A percentile compares a stretch with the other conserved stretches of the same genome.
phyloP scores from a whole-genome alignment of 768 basidiomycete species.

The Trichaptum fuscoviolaceum region DNA sequence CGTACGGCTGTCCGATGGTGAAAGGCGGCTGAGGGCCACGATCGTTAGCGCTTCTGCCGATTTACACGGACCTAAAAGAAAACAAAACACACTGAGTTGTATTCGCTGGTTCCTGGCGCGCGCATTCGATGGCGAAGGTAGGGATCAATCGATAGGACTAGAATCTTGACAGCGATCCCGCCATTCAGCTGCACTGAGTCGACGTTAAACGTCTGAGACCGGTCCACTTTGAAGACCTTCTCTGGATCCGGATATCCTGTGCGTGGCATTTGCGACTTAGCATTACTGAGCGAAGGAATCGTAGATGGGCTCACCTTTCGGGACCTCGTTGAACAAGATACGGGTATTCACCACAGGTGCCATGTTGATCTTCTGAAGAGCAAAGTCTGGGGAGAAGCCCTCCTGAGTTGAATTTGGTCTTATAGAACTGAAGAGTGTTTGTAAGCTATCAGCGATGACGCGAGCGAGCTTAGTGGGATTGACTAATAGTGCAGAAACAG shows the following conservation, averaged over 20 bases:
- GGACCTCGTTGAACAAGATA: constrained; percentile 23
- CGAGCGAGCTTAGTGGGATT: no score
- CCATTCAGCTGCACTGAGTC: constrained; percentile 17
- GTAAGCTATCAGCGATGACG: no score
- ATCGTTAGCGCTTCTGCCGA: background rate
- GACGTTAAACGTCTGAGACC: constrained; percentile 21
- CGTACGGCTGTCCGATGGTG: constrained; percentile 24
- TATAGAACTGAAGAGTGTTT: no score
- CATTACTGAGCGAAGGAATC: background rate
- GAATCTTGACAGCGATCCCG: constrained; percentile 24
- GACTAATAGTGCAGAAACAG: no score
- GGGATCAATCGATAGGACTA: constrained; percentile 36
- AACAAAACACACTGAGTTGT: background rate
- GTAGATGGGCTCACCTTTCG: constrained; percentile 14
- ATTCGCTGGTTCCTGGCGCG: constrained; percentile 1
- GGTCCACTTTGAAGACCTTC: constrained; percentile 22
- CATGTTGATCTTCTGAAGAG: background rate
- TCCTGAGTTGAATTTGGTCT: no score
- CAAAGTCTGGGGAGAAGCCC: no score
- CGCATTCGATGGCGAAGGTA: constrained; percentile 30
- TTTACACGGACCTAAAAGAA: no score
- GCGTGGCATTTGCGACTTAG: background rate
- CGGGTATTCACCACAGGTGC: constrained; percentile 18
- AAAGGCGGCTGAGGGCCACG: constrained; percentile 15
- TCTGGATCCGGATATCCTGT: constrained; percentile 25